Base-by-base conservation (phyloP, 2,329 filamentous ascomycete genomes). In the Ceratocystiopsis brevicomis region DNA sequence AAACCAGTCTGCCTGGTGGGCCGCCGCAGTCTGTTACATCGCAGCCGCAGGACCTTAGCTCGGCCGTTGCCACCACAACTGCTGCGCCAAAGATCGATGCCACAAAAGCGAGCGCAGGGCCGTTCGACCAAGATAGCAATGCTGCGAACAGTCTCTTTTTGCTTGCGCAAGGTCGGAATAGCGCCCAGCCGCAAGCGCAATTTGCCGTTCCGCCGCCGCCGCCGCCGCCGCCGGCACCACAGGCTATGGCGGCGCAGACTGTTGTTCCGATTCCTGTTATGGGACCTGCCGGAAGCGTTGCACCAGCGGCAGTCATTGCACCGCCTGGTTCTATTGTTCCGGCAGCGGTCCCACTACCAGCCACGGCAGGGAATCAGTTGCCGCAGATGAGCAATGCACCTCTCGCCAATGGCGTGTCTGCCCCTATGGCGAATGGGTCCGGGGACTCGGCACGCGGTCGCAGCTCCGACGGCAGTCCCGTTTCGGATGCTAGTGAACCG, bases 141-240 rank as follows among this genome's bases (percentile, higher is more conserved):
- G 90, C 88, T 38, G 90, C 88, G 42, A 96, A 95, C 57, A 87
- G 90, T 30, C 68, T 98, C 1, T 92, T 85, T 53, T 80, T 95
- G 72, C 69, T 98, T 46, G 87, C 90, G 1, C 78, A 84, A 54
- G 76, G 77, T 17, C 60, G 63, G 21, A 77, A 64, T 67, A 73
- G 62, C 62, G 69, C 57, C 47, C 74, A 65, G 49, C 59, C 63
- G 14, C 53, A 64, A 16, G 66, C 61, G 50, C 68, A 61, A 52
- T 70, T 72, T 62, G 53, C 65, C 51, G 58, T 62, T 2, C 48
- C 49, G 9, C 56, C 56, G 6, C 56, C 64, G 38, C 25, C 25
- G 25, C 25, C 25, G 10, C 25, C 45, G 5, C 21, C 25, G 12
- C n/a, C 41, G 35, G 32, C 21, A n/a, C 11, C 9, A 3, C 33